A percentile compares a stretch with the other conserved stretches of the same genome.
phyloP scores from a whole-genome alignment of 2,329 filamentous ascomycete species.

The Tolypocladium ophioglossoides region DNA sequence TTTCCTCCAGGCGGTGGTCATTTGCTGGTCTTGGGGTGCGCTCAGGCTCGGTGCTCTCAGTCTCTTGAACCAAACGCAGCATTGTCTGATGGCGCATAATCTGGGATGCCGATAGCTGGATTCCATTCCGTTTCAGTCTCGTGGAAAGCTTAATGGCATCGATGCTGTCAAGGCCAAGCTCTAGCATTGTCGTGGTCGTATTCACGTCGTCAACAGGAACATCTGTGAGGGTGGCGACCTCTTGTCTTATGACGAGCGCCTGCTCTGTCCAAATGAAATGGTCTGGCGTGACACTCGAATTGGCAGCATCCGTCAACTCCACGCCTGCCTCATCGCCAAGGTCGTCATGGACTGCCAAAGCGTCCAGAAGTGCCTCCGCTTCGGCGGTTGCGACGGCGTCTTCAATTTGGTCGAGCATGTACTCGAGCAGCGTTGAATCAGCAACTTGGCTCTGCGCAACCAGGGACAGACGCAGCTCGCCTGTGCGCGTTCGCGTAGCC shows the following conservation, averaged over 20 bases:
- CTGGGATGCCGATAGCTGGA: conserved; percentile 59
- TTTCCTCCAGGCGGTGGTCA: conserved; percentile 5
- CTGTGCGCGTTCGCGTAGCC: conserved; percentile 40
- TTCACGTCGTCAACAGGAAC: conserved; percentile 39
- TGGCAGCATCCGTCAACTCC: neutral
- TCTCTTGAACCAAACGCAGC: conserved; percentile 35
- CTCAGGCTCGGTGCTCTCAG: conserved; percentile 1
- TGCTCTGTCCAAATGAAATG: conserved; percentile 48
- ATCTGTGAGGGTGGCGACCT: conserved; percentile 53
- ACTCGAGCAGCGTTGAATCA: conserved; percentile 16
- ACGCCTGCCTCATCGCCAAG: neutral
- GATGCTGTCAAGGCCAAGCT: conserved; percentile 84
- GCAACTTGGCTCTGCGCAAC: conserved; percentile 40
- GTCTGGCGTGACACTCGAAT: too few species aligned
- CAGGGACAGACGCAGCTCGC: conserved; percentile 44
- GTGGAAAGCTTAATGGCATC: conserved; percentile 79
- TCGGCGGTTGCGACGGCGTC: conserved; percentile 5
- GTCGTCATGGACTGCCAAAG: neutral
- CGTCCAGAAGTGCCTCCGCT: conserved; percentile 3
- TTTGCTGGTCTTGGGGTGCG: too few species aligned
- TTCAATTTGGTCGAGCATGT: conserved; percentile 30
- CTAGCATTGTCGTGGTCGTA: conserved; percentile 57
- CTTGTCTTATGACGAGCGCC: conserved; percentile 42
- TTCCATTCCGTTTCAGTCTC: conserved; percentile 48
- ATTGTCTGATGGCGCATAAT: conserved; percentile 68